Evolutionary conservation across 225 moss, liverwort and hornwort species (phyloP).

Genomic region (Rhytidiadelphus loreus): DNA sequence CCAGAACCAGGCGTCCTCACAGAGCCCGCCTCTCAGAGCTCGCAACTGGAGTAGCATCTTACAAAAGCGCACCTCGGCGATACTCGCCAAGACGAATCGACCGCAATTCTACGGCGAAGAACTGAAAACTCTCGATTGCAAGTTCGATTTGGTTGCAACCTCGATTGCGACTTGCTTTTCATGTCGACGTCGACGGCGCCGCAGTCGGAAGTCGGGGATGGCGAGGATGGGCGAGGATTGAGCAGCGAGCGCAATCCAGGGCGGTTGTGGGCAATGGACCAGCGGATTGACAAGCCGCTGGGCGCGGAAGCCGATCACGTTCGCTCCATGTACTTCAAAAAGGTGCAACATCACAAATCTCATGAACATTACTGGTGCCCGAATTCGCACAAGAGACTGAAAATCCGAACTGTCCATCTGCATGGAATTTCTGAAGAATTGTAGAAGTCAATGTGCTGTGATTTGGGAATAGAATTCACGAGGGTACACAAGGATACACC

Average conservation of each 20-base stretch:
- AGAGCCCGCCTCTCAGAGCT: no score
- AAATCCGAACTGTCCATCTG: not conserved
- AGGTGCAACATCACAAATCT: constrained; percentile 22
- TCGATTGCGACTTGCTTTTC: not conserved
- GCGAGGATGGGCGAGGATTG: not conserved
- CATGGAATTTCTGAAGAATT: not conserved
- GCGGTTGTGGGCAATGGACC: constrained; percentile 76
- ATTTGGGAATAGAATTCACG: not conserved
- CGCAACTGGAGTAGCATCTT: not conserved
- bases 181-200: not conserved
- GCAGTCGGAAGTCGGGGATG: not conserved
- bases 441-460: not conserved
- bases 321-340: constrained; percentile 25
- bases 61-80: not conserved
- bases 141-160: no score
- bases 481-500: no score
- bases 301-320: constrained; percentile 62
- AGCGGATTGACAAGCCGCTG: constrained; percentile 72
- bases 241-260: constrained; percentile 8
- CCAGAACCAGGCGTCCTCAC: not conserved
- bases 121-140: not conserved
- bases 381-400: not conserved
- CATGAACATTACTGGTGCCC: not conserved
- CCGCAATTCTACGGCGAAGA: not conserved
- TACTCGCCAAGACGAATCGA: not conserved